phyloP scores from a whole-genome alignment of 2,329 filamentous ascomycete genomes.

The Ilyonectria sp. region DNA sequence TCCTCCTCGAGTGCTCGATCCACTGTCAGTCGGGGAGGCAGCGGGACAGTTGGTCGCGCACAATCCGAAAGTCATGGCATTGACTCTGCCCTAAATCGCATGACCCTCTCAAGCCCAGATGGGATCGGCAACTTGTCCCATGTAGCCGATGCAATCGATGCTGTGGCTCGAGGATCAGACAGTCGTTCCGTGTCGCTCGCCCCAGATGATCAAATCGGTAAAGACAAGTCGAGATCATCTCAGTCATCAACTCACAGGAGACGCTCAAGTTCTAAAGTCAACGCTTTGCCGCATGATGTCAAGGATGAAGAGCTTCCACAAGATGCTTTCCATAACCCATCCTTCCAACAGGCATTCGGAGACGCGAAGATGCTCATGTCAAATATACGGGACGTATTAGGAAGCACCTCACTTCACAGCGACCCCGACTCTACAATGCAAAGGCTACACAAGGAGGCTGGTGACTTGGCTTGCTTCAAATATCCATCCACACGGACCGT shows the following conservation, averaged over 20 bases:
- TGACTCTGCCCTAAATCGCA: slow-evolving; percentile 14
- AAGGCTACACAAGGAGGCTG: slow-evolving; percentile 52
- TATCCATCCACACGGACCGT: slow-evolving; percentile 58
- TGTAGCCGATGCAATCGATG: slow-evolving; percentile 24
- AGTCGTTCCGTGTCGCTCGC: slow-evolving; percentile 29
- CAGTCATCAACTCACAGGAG: slow-evolving; percentile 19
- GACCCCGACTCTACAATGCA: slow-evolving; percentile 58
- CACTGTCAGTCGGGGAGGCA: neutral
- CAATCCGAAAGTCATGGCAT: slow-evolving; percentile 4
- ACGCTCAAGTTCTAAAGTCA: slow-evolving; percentile 28
- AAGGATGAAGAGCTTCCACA: slow-evolving; percentile 52
- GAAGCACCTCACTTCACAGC: slow-evolving; percentile 52
- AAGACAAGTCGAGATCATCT: slow-evolving; percentile 16
- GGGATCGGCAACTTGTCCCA: slow-evolving; percentile 15
- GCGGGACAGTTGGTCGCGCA: neutral
- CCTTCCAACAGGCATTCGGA: slow-evolving; percentile 53
- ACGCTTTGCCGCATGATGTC: slow-evolving; percentile 39
- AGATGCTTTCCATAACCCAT: slow-evolving; percentile 54
- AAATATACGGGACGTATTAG: slow-evolving; percentile 51
- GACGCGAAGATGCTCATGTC: slow-evolving; percentile 53
- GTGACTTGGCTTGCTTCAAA: slow-evolving; percentile 54
- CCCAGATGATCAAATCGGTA: slow-evolving; percentile 15
- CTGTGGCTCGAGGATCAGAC: slow-evolving; percentile 24
- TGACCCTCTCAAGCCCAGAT: slow-evolving; percentile 27
- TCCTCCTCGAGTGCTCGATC: neutral